Evolutionary conservation across 192 early-diverging fungal genomes (phyloP), one percentile per base, ranked within the genome.

Genomic region (Coemansia furcata): DNA sequence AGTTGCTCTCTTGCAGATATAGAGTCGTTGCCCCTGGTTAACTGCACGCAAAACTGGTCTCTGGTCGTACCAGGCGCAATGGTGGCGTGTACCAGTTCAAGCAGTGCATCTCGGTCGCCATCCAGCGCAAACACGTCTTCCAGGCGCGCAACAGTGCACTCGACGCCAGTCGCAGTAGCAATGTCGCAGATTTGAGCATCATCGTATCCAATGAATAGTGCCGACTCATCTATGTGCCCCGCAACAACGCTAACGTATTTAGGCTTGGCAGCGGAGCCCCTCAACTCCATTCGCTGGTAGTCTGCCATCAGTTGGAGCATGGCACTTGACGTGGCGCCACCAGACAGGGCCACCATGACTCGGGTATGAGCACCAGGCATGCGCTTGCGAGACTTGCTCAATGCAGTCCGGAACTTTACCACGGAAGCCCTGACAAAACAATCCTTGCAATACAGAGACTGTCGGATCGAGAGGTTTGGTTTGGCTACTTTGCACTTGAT

Each of bases 291-390:
- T 23, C 63, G 62, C 60, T 87, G 86, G 68, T 89, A 92, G 19
- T 87, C 86, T 21, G 75, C 67, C 12, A 89, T 74, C 37, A 95
- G 77, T 49, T 89, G 76, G 36, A 92, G 72, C 76, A 94, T 72
- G 0, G 88, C 85, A 35, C 88, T 91, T 67, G 94, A 96, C 6
- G 91, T 87, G 4, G 89, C 73, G 0, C 95, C 95, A 35, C 94
- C 95, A 3, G 95, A 97, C 33, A 93, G 84, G 10, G 94, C 95
- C 15, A 96, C 68, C 73, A 95, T 73, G 11, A 88, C 86, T 47
- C 88, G 91, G 76, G 86, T 7, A 66, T 77, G 19, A n/a, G 72
- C 33, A 47, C 1, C 43, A 12, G 69, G 67, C 40, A 69, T 47
- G 47, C 76, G 68, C 23, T 79, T 72, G 36, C 77, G 71, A 7